phyloP scores from a whole-genome alignment of 345 rosid species.

The Erucastrum elatum region DNA sequence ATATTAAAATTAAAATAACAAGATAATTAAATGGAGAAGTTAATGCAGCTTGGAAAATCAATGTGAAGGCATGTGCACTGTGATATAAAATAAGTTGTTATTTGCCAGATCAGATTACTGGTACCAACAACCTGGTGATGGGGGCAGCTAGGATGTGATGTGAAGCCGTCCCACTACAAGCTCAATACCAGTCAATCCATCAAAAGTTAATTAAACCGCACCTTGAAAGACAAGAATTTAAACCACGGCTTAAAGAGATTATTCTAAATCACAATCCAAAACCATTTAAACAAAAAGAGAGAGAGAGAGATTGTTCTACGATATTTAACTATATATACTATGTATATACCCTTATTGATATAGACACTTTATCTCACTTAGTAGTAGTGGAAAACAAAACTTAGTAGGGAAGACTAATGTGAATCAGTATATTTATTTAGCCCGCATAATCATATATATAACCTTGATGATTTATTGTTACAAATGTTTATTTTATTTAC shows the following conservation, averaged over 20 bases:
- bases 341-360: neutral
- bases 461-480: neutral
- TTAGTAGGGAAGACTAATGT: neutral
- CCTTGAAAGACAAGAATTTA: neutral
- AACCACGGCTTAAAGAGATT: too few species aligned
- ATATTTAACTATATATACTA: neutral
- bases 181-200: neutral
- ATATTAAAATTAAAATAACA: neutral
- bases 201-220: neutral
- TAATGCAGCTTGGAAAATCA: conserved; percentile 16
- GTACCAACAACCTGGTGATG: neutral
- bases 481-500: neutral
- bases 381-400: neutral
- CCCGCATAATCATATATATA: neutral
- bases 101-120: neutral
- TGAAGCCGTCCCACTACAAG: neutral
- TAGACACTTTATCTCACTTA: neutral
- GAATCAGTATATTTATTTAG: neutral
- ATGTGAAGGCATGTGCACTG: conserved; percentile 6
- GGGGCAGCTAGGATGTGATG: too few species aligned
- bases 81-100: conserved; percentile 1
- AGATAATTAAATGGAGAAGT: conserved; percentile 7
- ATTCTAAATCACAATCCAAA: neutral
- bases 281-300: neutral
- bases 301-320: neutral